Base-by-base conservation (phyloP, 23 red algal species). In the Pyropia yezoensis region DNA sequence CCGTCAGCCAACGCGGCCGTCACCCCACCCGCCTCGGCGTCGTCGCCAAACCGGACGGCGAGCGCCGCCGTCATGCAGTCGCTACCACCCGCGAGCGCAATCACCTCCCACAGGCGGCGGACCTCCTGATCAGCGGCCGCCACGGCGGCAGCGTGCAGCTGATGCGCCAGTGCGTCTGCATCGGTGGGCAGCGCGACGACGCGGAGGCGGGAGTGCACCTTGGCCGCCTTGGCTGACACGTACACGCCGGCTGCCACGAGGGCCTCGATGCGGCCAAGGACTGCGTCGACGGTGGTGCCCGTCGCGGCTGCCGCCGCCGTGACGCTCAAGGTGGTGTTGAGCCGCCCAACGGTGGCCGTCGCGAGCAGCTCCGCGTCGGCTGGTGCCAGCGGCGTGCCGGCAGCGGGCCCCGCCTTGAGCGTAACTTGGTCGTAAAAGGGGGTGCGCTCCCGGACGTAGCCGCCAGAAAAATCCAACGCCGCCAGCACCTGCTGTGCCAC, bases 401-500 rank as follows among this genome's bases (percentile, higher is more conserved):
- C 30, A 2, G 4, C 0, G 33, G 76, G 76, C 17, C 57, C 45
- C 51, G 76, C 63, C 17, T 59, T 24, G 62, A 59, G 65, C 34
- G 52, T 62, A 11, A 86, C 34, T 16, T 73, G 52, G 8, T 61
- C 54, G 30, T 62, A 86, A 29, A 76, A 76, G 18, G 81, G 81
- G 13, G 81, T 86, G 28, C 61, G 75, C 67, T 86, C 81, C 34
- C 75, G 64, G 26, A 86, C 49, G 18, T 59, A 55, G 11, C 64
- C 60, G 34, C 77, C 76, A 24, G 49, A 54, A 16, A 89, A 57
- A 54, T 89, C 76, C 49, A 89, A 50, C 30, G 74, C 56, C 24
- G 76, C 83, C 34, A 89, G 59, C 50, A 89, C 71, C 56, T 80
- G 76, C 17, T 75, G 67, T 17, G 74, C 47, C 22, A 54, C 62